phyloP scores from a whole-genome alignment of 352 stramenopile species.

The Pythium phragmiticola region DNA sequence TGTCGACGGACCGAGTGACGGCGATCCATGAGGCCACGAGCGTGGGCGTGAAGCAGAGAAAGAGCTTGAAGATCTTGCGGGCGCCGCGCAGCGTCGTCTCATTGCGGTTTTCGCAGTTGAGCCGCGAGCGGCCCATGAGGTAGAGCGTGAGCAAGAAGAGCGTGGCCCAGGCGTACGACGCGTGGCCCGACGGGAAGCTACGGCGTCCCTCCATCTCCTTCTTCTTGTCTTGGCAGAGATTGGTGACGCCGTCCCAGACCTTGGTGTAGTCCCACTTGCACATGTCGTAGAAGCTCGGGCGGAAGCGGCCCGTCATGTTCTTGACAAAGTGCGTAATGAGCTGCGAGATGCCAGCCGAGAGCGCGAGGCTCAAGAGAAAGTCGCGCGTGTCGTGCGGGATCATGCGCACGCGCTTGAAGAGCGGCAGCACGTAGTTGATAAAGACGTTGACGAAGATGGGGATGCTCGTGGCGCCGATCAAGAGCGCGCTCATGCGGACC shows the following conservation, averaged over 20 bases:
- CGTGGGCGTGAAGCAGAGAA: conserved; percentile 61
- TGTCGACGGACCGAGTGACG: conserved; percentile 76
- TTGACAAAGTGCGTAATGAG: conserved; percentile 75
- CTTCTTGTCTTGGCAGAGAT: conserved; percentile 48
- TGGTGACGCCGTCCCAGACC: conserved; percentile 63
- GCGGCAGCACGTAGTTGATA: conserved; percentile 55
- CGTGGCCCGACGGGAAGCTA: conserved; percentile 76
- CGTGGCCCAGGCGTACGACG: conserved; percentile 68
- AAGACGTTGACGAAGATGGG: conserved; percentile 51
- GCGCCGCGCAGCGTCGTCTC: conserved; percentile 47
- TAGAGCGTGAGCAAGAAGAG: conserved; percentile 81
- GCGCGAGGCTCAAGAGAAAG: conserved; percentile 60
- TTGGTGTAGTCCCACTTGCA: conserved; percentile 64
- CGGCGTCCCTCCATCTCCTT: conserved; percentile 62
- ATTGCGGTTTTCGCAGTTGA: conserved; percentile 52
- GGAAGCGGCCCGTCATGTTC: conserved; percentile 63
- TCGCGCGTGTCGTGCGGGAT: conserved; percentile 74
- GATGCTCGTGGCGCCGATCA: conserved; percentile 34
- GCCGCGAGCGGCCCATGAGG: conserved; percentile 58
- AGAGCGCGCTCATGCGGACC: conserved; percentile 53
- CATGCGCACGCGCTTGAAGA: conserved; percentile 42
- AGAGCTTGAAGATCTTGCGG: conserved; percentile 63
- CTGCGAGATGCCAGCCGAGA: conserved; percentile 48
- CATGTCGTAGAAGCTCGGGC: conserved; percentile 77
- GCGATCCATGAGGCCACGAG: conserved; percentile 68